These are phyloP conservation scores for Wallacemonas sp. DNA, from an alignment of 208 protist species.

Conservation along the genomic window DNA sequence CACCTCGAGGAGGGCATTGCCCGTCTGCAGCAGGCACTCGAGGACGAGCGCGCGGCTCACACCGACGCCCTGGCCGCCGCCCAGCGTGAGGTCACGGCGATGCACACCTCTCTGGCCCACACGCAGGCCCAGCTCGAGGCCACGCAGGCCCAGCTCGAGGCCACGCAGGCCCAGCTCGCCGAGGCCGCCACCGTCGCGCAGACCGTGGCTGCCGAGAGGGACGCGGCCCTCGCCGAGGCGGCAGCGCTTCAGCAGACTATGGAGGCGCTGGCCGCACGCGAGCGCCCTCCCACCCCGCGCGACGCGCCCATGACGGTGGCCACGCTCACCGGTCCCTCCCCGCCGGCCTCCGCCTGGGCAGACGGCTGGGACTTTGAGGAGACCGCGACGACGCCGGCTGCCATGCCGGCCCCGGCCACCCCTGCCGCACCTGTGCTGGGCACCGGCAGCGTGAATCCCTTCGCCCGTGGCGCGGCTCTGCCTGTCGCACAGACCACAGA, in stretches of 20 bases:
- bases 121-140: constrained; percentile 6
- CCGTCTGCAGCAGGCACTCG: constrained; percentile 6
- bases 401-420: background rate
- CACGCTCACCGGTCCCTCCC: background rate
- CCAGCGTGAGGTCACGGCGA: background rate
- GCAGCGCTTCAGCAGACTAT: background rate
- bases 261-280: background rate
- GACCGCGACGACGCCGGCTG: background rate
- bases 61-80: background rate
- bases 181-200: background rate
- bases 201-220: background rate
- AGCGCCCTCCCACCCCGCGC: background rate
- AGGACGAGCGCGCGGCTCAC: background rate
- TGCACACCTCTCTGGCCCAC: background rate
- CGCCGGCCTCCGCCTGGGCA: background rate
- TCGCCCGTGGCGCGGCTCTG: background rate
- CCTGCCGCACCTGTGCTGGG: background rate
- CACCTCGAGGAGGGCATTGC: background rate
- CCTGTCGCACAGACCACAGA: background rate
- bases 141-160: background rate
- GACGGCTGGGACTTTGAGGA: constrained; percentile 11
- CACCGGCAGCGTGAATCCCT: background rate
- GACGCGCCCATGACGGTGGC: too few relatives aligned
- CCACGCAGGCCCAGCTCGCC: background rate
- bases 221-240: background rate